Conservation (phyloP, 2,329 filamentous ascomycete genomes). For the Thelonectria blattea region DNA sequence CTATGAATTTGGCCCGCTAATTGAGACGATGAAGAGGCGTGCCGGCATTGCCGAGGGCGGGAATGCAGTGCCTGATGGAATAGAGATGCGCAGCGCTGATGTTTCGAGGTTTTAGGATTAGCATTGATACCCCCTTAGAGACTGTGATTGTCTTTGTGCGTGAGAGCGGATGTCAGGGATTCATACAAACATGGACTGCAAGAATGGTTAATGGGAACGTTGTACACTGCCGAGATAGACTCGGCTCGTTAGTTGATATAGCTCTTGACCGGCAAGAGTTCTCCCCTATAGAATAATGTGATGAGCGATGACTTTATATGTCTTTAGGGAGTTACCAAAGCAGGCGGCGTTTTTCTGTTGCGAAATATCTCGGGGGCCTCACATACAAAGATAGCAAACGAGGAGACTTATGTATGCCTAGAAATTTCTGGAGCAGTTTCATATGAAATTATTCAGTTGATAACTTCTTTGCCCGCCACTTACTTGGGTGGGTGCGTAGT, state of each 20-base stretch:
- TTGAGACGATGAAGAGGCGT: conserved; percentile 60
- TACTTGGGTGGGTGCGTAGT: too few species aligned
- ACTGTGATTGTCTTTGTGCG: neutral
- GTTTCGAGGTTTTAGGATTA: conserved; percentile 10
- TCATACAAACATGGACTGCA: neutral
- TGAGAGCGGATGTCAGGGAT: neutral
- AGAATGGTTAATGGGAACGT: neutral
- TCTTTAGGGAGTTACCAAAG: neutral
- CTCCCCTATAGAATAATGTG: neutral
- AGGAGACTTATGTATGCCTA: neutral
- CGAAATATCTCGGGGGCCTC: neutral
- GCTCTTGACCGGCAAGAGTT: neutral
- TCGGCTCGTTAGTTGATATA: neutral
- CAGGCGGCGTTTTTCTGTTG: neutral
- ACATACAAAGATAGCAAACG: neutral
- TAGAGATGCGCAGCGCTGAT: conserved; percentile 27
- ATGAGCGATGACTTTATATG: neutral
- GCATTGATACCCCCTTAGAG: conserved; percentile 28
- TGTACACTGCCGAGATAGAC: neutral
- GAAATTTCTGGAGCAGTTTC: too few species aligned
- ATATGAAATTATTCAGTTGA: too few species aligned
- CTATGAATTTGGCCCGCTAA: conserved; percentile 69
- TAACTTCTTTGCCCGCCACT: too few species aligned
- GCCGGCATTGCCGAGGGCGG: conserved; percentile 33
- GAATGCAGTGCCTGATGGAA: conserved; percentile 21